Evolutionary conservation across 2,329 filamentous ascomycete species (phyloP).

Genomic region (Curvularia spicifera): DNA sequence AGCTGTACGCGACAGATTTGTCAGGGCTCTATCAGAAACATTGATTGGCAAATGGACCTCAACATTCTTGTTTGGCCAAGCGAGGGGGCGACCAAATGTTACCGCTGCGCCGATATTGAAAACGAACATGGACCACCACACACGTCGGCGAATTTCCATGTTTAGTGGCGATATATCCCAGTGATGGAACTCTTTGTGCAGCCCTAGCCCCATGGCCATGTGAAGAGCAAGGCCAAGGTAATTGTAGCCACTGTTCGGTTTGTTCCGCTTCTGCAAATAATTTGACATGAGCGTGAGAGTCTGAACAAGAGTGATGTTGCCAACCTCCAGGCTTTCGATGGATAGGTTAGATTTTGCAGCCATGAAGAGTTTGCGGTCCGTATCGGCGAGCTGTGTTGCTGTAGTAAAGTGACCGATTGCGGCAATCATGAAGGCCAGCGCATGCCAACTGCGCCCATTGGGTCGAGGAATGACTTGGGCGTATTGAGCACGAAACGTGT

Average conservation of each 20-base stretch:
- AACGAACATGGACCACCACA: conserved; percentile 52
- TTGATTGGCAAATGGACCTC: conserved; percentile 20
- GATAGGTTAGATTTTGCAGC: conserved; percentile 54
- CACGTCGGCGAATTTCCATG: conserved; percentile 44
- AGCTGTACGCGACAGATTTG: conserved; percentile 33
- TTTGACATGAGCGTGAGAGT: conserved; percentile 57
- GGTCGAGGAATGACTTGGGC: conserved; percentile 49
- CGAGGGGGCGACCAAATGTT: conserved; percentile 57
- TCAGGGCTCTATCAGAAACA: conserved; percentile 34
- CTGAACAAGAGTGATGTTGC: conserved; percentile 58
- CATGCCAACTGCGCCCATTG: conserved; percentile 41
- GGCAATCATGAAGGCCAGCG: conserved; percentile 1
- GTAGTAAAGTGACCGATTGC: conserved; percentile 4
- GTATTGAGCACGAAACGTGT: conserved; percentile 57
- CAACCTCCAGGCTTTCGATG: conserved; percentile 57
- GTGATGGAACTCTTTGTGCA: conserved; percentile 59
- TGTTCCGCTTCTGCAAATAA: conserved; percentile 59
- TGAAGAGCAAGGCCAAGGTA: conserved; percentile 57
- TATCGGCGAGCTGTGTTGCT: conserved; percentile 2
- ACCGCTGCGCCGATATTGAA: conserved; percentile 59
- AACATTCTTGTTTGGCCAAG: conserved; percentile 12
- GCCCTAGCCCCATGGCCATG: conserved; percentile 58
- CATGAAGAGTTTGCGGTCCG: conserved; percentile 1
- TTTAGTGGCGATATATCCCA: conserved; percentile 54
- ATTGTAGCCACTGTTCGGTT: conserved; percentile 59